These are phyloP conservation scores for Pseudogymnoascus sp. DNA, from an alignment of 2,329 filamentous ascomycete species.

Conservation along the genomic window DNA sequence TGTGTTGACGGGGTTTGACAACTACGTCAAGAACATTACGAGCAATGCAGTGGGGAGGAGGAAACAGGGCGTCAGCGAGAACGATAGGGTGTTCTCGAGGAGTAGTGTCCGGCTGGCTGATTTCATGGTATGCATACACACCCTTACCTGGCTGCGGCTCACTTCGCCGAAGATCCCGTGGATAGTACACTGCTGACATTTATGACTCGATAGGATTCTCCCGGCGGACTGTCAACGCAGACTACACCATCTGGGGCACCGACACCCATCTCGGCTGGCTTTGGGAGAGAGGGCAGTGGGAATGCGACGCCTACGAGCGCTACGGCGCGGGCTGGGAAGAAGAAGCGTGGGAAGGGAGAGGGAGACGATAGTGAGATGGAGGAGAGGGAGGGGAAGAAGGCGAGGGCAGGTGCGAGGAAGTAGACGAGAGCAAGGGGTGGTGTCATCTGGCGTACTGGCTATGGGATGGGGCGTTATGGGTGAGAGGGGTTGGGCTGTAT, in stretches of 20 bases:
- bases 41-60: slow-evolving; percentile 53
- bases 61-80: slow-evolving; percentile 56
- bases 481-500: not conserved
- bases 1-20: slow-evolving; percentile 96
- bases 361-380: slow-evolving; percentile 53
- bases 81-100: slow-evolving; percentile 65
- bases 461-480: not conserved
- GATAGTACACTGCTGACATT: slow-evolving; percentile 24
- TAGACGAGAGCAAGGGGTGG: not conserved
- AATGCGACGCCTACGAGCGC: slow-evolving; percentile 49
- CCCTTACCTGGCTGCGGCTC: slow-evolving; percentile 31
- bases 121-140: slow-evolving; percentile 33
- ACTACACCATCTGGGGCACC: slow-evolving; percentile 38
- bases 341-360: slow-evolving; percentile 35
- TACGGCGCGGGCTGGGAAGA: slow-evolving; percentile 36
- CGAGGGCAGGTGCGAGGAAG: not conserved
- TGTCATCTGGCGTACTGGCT: not conserved
- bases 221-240: slow-evolving; percentile 21
- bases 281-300: slow-evolving; percentile 40
- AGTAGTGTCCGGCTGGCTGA: slow-evolving; percentile 22
- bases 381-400: slow-evolving; percentile 37
- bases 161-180: not conserved
- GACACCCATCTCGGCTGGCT: slow-evolving; percentile 48
- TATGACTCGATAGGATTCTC: slow-evolving; percentile 21
- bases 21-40: slow-evolving; percentile 87